Percentiles rank a stretch among this genome's conserved stretches.
These are phyloP conservation scores for Tardiomyces digboiensis DNA, from an alignment of 1,139 yeast species.

Conservation along the genomic window DNA sequence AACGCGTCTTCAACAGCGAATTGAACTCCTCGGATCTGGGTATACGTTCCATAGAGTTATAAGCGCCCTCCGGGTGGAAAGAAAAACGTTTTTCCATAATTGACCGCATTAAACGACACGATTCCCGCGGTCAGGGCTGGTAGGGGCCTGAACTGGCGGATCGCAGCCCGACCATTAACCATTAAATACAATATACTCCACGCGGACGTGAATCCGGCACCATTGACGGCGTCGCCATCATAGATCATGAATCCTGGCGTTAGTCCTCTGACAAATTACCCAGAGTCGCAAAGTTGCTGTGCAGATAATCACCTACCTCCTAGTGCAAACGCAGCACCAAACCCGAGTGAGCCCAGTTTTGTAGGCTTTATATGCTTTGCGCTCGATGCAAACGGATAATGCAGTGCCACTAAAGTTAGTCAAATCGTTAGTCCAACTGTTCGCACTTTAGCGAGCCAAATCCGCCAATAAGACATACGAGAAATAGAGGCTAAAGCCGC, in stretches of 20 bases:
- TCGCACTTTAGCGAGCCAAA: too few relatives aligned
- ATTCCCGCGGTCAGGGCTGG: conserved; percentile 53
- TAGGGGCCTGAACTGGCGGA: conserved; percentile 37
- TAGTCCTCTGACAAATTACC: neutral
- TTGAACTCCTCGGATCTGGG: too few relatives aligned
- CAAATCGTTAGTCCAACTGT: too few relatives aligned
- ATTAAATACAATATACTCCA: conserved; percentile 77
- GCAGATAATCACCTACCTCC: conserved; percentile 41
- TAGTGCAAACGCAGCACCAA: conserved; percentile 62
- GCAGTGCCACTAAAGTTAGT: neutral
- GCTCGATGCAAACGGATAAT: neutral
- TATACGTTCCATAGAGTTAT: neutral
- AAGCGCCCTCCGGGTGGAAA: conserved; percentile 15
- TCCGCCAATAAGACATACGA: neutral
- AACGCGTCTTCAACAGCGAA: too few relatives aligned
- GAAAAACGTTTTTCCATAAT: conserved; percentile 65
- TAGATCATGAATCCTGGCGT: conserved; percentile 45
- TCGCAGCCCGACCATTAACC: conserved; percentile 59
- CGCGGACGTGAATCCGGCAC: conserved; percentile 80
- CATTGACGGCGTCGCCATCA: conserved; percentile 77
- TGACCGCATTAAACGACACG: conserved; percentile 52
- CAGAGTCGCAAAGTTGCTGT: conserved; percentile 1
- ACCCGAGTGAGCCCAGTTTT: conserved; percentile 24
- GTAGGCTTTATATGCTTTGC: neutral
- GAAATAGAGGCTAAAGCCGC: neutral